Base-by-base conservation (phyloP, 768 basidiomycete species). In the Pulveroboletus sp. region DNA sequence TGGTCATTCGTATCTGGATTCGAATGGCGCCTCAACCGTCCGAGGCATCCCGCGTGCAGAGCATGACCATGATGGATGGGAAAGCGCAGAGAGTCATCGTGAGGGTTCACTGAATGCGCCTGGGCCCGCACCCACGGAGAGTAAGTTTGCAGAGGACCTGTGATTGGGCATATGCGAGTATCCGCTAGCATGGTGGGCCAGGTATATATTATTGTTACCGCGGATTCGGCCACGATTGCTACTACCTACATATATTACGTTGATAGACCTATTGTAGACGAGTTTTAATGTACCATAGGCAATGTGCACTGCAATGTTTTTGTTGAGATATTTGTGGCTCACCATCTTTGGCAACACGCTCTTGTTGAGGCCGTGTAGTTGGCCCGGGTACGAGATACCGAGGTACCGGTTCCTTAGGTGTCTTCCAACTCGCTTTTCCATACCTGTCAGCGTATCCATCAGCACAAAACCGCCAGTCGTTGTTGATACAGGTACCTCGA, bases 401-500 rank as follows among this genome's bases (percentile, higher is more conserved):
- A n/a, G n/a, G n/a, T n/a, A n/a, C n/a, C n/a, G n/a, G n/a, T 29
- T 29, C 8, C 27, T 29, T 40, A 40, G 7, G 31, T 32, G 25
- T 35, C 34, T 25, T 45, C 48, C 49, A 54, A 38, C 21, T 62
- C 62, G 2, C 19, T 51, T 36, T 64, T 54, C 66, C 65, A 66
- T 40, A 62, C 60, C 65, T 66, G 32, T 24, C 13, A 3, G 21
- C 13, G 9, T 21, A 16, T 25, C 31, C 33, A 17, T 53, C 38
- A 52, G 41, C 32, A 21, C 14, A 16, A 45, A 14, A 24, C 16
- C 5, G 29, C 14, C 8, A 16, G 23, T 9, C 35, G 38, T 76
- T 27, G 8, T n/a, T 6, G 32, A 23, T 12, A 41, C 25, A 9
- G 12, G 34, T 12, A 42, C 85, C 71, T 87, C 82, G 56, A 88